Evolutionary conservation across 345 rosid species (phyloP), one percentile per base, ranked within the genome.

Genomic region (Capsella bursapastoris): DNA sequence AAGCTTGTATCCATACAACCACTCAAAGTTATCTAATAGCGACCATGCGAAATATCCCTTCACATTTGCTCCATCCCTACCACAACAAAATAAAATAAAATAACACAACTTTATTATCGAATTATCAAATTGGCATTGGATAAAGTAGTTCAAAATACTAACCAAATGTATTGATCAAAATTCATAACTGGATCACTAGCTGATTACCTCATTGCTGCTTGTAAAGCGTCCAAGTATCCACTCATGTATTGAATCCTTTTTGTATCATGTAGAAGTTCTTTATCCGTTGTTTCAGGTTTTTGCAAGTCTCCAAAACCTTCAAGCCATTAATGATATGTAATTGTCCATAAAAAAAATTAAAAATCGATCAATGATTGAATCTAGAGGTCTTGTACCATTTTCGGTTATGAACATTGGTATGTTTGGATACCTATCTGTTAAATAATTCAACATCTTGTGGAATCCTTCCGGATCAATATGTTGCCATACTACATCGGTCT

Each of bases 1-100:
- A 51, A 74, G 25, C 11, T 84, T 83, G 64, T 81, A 88, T 63
- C 96, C 93, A 1, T 15, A 79, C 51, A 62, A 62, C 94, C 96
- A 90, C 72, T 92, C 96, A 32, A 86, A 88, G 59, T 86, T 82
- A 77, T 92, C 96, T 4, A 90, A 86, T 80, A 92, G 75, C 22
- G 95, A 86, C 98, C 96, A 90, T 8, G 78, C 75, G 34, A 89
- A 87, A 67, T 89, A 92, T 0, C 95, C 93, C 68, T 89, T 70
- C 11, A 90, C 84, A 72, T 93, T 89, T 79, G 88, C 97, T 68
- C 92, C 97, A 71, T 83, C 79, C 80, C 90, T 86, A 60, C 55
- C 37, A 66, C 2, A 22, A 22, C 2, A 22, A 22, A 57, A 57
- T 0, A 47, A 3, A 3, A 15, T 8, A 25, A 2, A n/a, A n/a